Evolutionary conservation across 208 protist species (phyloP).

Genomic region (Leishmania gerbilli): DNA sequence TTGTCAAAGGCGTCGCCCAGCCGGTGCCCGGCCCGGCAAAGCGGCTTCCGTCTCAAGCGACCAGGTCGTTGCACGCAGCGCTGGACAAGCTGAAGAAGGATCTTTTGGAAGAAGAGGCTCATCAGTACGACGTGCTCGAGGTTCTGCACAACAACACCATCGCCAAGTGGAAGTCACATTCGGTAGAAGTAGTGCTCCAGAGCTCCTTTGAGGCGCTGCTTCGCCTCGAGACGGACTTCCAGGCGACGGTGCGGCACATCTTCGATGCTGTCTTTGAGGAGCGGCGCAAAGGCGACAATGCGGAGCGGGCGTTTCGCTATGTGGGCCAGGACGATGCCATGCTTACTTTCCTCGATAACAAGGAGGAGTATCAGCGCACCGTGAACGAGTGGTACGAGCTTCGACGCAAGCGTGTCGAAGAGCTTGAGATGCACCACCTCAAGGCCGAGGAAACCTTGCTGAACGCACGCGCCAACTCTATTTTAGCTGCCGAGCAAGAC

Average conservation of each 20-base stretch:
- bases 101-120: conserved; percentile 74
- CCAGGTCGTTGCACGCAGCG: conserved; percentile 33
- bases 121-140: conserved; percentile 75
- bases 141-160: conserved; percentile 68
- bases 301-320: conserved; percentile 17
- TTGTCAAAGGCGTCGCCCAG: conserved; percentile 33
- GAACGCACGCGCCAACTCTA: conserved; percentile 38
- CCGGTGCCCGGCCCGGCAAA: background rate
- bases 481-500: conserved; percentile 61
- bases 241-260: conserved; percentile 62
- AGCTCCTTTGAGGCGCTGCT: conserved; percentile 75
- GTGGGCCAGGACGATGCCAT: conserved; percentile 40
- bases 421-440: conserved; percentile 72
- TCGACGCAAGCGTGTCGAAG: conserved; percentile 74
- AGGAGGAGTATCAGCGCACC: conserved; percentile 80
- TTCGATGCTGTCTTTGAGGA: conserved; percentile 77
- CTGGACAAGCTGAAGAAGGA: conserved; percentile 51
- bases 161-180: conserved; percentile 75
- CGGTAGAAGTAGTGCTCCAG: conserved; percentile 75
- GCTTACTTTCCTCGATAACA: conserved; percentile 65
- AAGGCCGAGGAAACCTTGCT: conserved; percentile 72
- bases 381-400: conserved; percentile 83
- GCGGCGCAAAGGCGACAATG: conserved; percentile 55
- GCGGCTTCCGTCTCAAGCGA: conserved; percentile 18
- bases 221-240: conserved; percentile 80